Evolutionary conservation across 2,329 filamentous ascomycete species (phyloP).

Genomic region (Ascochyta rabiei): DNA sequence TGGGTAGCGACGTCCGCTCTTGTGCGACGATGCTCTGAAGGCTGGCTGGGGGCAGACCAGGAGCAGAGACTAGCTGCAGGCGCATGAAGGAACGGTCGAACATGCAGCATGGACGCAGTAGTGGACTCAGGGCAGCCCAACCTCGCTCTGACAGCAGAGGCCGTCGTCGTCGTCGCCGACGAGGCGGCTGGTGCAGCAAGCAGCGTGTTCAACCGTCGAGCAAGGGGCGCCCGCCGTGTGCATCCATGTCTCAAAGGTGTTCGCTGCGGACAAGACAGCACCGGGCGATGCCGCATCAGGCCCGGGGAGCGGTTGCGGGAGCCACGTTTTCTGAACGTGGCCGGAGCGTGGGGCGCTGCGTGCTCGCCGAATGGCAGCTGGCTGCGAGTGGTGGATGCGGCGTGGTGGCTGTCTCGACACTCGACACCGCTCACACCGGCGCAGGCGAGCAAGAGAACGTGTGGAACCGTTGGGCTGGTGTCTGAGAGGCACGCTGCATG

Average conservation of each 20-base stretch:
- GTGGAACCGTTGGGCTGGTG: slow-evolving; percentile 8
- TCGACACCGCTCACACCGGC: slow-evolving; percentile 1
- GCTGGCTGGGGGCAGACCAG: slow-evolving; percentile 8
- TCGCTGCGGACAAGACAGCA: neutral
- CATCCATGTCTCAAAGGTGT: slow-evolving; percentile 3
- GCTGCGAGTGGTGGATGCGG: slow-evolving; percentile 9
- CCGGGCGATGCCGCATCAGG: slow-evolving; percentile 4
- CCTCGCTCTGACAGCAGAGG: neutral
- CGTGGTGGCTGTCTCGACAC: slow-evolving; percentile 1
- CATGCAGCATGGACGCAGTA: slow-evolving; percentile 20
- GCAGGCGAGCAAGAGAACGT: neutral
- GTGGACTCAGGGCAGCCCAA: slow-evolving; percentile 1
- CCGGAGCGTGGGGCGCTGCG: slow-evolving; percentile 27
- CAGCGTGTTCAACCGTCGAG: slow-evolving; percentile 4
- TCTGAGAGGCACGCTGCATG: slow-evolving; percentile 26
- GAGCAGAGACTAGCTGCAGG: slow-evolving; percentile 24
- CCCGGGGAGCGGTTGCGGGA: slow-evolving; percentile 16
- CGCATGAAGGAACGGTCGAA: slow-evolving; percentile 20
- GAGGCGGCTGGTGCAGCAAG: neutral
- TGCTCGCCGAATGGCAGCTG: slow-evolving; percentile 14
- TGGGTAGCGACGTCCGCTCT: slow-evolving; percentile 4
- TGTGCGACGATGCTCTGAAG: slow-evolving; percentile 1
- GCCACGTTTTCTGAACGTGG: slow-evolving; percentile 28
- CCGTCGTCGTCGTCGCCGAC: neutral
- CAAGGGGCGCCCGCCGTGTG: slow-evolving; percentile 10